Percentiles rank a stretch among this genome's conserved stretches.
These are phyloP conservation scores for Scytalidium lignicola DNA, from an alignment of 2,329 filamentous ascomycete genomes.

Conservation along the genomic window DNA sequence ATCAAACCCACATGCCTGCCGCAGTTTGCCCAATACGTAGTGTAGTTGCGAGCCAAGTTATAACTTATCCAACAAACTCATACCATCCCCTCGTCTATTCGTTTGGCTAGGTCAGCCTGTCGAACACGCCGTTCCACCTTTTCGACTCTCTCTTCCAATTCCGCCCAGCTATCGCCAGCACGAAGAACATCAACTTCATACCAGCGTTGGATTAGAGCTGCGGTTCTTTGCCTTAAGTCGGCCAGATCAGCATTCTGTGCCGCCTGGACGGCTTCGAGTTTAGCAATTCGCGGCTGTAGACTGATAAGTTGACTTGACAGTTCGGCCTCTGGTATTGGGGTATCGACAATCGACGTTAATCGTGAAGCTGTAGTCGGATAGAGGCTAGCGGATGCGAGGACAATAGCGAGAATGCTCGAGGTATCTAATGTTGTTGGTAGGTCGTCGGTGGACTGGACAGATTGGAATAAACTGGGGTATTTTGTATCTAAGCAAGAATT, in stretches of 20 bases:
- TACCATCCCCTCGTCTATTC: constrained; percentile 15
- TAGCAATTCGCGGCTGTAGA: constrained; percentile 25
- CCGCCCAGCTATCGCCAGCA: constrained; percentile 28
- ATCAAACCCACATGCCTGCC: no score
- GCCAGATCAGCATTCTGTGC: constrained; percentile 24
- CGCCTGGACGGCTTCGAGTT: constrained; percentile 24
- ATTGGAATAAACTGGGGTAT: constrained; percentile 28
- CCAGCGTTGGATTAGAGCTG: constrained; percentile 25
- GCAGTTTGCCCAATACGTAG: no score
- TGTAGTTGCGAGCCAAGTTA: neutral
- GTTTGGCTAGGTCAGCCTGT: constrained; percentile 14
- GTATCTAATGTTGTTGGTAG: constrained; percentile 24
- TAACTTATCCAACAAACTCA: constrained; percentile 4
- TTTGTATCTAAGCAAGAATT: constrained; percentile 21
- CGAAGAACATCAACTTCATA: constrained; percentile 24
- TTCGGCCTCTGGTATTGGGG: constrained; percentile 24
- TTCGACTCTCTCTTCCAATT: constrained; percentile 24
- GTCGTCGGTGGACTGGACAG: constrained; percentile 14
- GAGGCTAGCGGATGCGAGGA: constrained; percentile 27
- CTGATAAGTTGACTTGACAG: constrained; percentile 27
- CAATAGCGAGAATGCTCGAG: constrained; percentile 20
- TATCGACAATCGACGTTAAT: constrained; percentile 26
- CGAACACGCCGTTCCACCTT: constrained; percentile 23
- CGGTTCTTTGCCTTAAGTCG: constrained; percentile 23
- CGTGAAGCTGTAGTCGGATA: constrained; percentile 28